Conservation (phyloP, 73 alveolate genomes). For the Paramecium octaurelia region DNA sequence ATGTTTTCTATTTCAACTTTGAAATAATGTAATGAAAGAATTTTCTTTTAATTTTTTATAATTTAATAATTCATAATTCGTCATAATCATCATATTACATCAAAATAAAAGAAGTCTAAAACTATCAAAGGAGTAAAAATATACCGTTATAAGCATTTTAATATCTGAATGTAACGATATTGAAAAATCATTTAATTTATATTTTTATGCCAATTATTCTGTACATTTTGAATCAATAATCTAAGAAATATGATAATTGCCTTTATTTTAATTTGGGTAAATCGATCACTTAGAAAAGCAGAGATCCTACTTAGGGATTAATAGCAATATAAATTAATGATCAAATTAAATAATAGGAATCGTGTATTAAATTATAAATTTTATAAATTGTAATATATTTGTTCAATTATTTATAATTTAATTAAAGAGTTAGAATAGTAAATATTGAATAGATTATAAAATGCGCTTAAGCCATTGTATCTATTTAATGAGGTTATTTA, state of each 20-base stretch:
- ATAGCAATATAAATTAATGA: not conserved
- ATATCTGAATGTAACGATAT: no score
- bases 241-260: not conserved
- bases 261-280: not conserved
- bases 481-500: not conserved
- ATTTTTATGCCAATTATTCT: no score
- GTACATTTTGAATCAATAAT: no score
- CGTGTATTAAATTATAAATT: not conserved
- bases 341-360: not conserved
- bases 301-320: not conserved
- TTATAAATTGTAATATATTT: not conserved
- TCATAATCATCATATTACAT: not conserved
- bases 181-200: no score
- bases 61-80: not conserved
- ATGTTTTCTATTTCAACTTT: no score
- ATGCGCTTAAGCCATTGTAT: not conserved
- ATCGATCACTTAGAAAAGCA: not conserved
- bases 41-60: no score
- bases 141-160: no score
- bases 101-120: not conserved
- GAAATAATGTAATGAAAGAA: not conserved
- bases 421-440: not conserved
- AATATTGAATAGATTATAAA: not conserved
- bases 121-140: no score
- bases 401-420: not conserved